Evolutionary conservation across 306 rosid species (phyloP).

Genomic region (Lotus japonicus): DNA sequence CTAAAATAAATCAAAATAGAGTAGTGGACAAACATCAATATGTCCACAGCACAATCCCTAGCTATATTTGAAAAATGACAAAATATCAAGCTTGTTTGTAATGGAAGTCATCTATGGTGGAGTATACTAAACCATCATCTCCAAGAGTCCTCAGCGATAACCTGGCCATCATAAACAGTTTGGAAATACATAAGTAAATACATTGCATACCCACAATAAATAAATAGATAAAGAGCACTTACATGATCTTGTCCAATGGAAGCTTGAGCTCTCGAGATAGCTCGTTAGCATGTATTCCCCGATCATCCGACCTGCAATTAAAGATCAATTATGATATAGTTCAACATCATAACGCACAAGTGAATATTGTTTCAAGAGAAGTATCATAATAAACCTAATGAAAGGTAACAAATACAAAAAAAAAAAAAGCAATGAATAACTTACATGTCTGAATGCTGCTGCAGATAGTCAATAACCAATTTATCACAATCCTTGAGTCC

Average conservation of each 20-base stretch:
- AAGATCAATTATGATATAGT: neutral
- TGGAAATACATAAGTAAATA: neutral
- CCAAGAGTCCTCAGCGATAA: conserved; percentile 62
- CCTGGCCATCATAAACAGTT: conserved; percentile 41
- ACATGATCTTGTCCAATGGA: conserved; percentile 75
- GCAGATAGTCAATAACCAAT: conserved; percentile 65
- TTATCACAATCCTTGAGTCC: conserved; percentile 62
- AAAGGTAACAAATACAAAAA: neutral
- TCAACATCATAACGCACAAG: neutral
- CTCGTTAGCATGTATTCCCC: conserved; percentile 69
- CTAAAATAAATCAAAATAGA: neutral
- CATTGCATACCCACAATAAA: neutral
- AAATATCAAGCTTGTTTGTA: conserved; percentile 60
- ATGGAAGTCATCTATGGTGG: conserved; percentile 87
- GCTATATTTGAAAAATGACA: neutral
- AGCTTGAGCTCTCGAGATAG: conserved; percentile 66
- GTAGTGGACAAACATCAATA: neutral
- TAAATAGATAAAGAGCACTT: conserved; percentile 10
- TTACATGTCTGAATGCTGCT: conserved; percentile 76
- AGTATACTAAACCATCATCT: conserved; percentile 78
- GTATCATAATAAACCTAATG: neutral
- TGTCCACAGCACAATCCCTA: neutral
- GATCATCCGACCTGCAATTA: conserved; percentile 57
- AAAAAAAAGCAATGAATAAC: conserved; percentile 26
- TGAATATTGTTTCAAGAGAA: neutral